Percentiles rank a stretch among this genome's conserved stretches.
Conservation (phyloP, 352 stramenopile genomes). For the Pythium graminicola region DNA sequence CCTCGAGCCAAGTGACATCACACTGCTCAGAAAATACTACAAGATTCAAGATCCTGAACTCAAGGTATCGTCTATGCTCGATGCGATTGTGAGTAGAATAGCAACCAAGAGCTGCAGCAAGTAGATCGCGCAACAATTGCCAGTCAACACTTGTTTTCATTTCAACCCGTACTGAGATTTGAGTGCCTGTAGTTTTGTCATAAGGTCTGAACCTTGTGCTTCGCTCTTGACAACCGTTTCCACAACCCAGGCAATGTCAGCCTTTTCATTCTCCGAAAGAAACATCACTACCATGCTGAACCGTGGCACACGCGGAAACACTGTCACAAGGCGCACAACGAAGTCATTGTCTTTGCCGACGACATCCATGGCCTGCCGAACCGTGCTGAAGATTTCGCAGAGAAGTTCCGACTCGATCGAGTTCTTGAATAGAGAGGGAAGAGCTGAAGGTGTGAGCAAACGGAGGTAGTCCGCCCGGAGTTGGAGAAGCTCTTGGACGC, state of each 20-base stretch:
- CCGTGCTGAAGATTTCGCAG: constrained; percentile 42
- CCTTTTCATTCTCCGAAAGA: constrained; percentile 53
- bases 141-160: constrained; percentile 7
- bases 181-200: constrained; percentile 23
- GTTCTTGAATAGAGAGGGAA: constrained; percentile 58
- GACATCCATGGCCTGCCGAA: constrained; percentile 29
- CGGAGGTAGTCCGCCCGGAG: constrained; percentile 50
- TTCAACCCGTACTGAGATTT: constrained; percentile 46
- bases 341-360: constrained; percentile 17
- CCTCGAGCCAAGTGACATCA: constrained; percentile 41
- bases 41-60: constrained; percentile 81
- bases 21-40: constrained; percentile 73
- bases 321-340: constrained; percentile 29
- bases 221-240: constrained; percentile 13
- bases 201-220: constrained; percentile 1
- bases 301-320: constrained; percentile 47
- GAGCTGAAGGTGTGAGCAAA: constrained; percentile 27
- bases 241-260: constrained; percentile 46
- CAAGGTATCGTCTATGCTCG: constrained; percentile 45
- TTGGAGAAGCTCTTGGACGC: constrained; percentile 23
- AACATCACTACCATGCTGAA: constrained; percentile 83
- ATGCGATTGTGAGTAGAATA: constrained; percentile 76
- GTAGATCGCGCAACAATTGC: constrained; percentile 22
- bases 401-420: constrained; percentile 74
- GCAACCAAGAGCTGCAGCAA: constrained; percentile 85